Evolutionary conservation across 805 yeast genomes (phyloP).

Genomic region (Candida railenensis): DNA sequence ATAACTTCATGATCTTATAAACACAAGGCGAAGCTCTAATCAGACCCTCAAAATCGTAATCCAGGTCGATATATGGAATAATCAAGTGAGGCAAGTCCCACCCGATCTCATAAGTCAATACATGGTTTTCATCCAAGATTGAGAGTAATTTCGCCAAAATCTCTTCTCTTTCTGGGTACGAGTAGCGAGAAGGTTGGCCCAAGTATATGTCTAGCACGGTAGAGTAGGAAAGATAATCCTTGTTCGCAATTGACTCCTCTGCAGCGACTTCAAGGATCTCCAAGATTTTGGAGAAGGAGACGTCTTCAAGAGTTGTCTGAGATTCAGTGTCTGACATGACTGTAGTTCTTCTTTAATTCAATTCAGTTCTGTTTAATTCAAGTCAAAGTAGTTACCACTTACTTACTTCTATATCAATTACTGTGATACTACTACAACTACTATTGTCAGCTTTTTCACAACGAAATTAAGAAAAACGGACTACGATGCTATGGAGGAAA

Average conservation of each 20-base stretch:
- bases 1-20: constrained; percentile 43
- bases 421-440: no score
- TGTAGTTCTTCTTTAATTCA: no score
- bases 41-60: constrained; percentile 19
- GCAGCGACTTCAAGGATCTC: constrained; percentile 29
- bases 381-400: no score
- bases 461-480: no score
- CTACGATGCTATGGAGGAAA: no score
- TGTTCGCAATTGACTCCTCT: constrained; percentile 38
- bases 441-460: no score
- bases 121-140: constrained; percentile 44
- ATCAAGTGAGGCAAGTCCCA: constrained; percentile 88
- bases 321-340: constrained; percentile 11
- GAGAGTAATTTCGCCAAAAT: constrained; percentile 48
- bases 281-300: constrained; percentile 25
- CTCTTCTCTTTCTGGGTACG: constrained; percentile 47
- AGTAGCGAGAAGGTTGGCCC: constrained; percentile 43
- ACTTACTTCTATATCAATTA: no score
- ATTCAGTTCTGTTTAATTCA: no score
- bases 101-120: constrained; percentile 66
- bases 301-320: constrained; percentile 21
- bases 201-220: constrained; percentile 67
- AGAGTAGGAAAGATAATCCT: constrained; percentile 70
- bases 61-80: constrained; percentile 50
- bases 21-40: constrained; percentile 42